Evolutionary conservation across 345 rosid species (phyloP), one percentile per base, ranked within the genome.

Genomic region (Pistacia vera): DNA sequence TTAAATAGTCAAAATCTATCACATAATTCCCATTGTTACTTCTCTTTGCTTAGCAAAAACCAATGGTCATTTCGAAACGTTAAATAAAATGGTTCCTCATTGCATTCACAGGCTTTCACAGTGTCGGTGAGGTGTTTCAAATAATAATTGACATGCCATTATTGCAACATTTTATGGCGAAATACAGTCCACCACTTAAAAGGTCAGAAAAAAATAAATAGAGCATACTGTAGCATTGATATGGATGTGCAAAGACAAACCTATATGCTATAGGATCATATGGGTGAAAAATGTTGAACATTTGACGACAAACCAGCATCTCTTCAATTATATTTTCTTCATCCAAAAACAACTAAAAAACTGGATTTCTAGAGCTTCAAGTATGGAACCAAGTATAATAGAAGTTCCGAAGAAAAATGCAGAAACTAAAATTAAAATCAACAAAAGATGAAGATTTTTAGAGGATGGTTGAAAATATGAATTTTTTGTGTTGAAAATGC

Each of bases 201-300:
- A n/a, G 30, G 30, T 22, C 22, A 20, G 8, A 48, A n/a, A 25
- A 41, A 22, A 8, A n/a, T 41, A 4, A 28, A 68, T 11, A 54
- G 55, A 17, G 11, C 0, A 63, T 25, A 25, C 1, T 14, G 18
- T 8, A 33, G 30, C 41, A 51, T 13, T 55, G 30, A 33, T 59
- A 44, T 68, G 44, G 17, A 73, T 2, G 22, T 36, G 76, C 63
- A 44, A 76, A 62, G 66, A 77, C 84, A 74, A 62, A 96, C 99
- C 99, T 92, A 83, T 93, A 96, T 71, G 99, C 99, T 78, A 96
- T 98, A 65, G 99, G 99, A 84, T 96, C 99, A 80, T 76, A 96
- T 28, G 98, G 99, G 81, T 96, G 98, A 83, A 96, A 96, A 75
- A 96, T 96, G 87, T 93, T 96, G 92, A 93, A 86, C 98, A 96